These are phyloP conservation scores for Echeveria elegans DNA, from an alignment of 164 flowering plant genomes.

Conservation along the genomic window DNA sequence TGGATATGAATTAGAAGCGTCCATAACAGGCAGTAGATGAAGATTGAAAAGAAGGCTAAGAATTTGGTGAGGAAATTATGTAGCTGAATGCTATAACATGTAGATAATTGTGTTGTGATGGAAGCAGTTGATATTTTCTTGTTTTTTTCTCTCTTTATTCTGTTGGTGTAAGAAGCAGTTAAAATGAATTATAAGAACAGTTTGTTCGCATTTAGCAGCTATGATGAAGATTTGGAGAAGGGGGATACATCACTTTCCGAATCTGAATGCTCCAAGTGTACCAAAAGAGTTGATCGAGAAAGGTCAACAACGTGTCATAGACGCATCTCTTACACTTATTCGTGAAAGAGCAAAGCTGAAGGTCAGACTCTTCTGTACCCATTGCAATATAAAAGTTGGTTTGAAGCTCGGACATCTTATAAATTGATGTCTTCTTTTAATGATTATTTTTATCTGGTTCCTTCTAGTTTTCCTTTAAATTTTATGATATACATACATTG, in stretches of 20 bases:
- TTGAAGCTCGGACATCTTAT: too few relatives aligned
- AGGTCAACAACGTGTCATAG: constrained; percentile 88
- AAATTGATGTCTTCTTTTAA: too few relatives aligned
- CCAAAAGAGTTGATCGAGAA: constrained; percentile 52
- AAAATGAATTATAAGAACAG: not conserved
- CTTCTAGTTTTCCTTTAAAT: too few relatives aligned
- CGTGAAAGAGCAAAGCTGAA: constrained; percentile 92
- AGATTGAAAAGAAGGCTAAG: not conserved
- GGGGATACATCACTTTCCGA: constrained; percentile 63
- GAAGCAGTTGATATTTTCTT: too few relatives aligned
- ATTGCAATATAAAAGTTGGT: too few relatives aligned
- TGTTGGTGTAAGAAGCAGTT: not conserved
- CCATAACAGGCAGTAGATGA: not conserved
- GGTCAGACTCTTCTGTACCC: constrained; percentile 23
- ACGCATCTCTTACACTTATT: constrained; percentile 92
- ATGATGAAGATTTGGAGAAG: constrained; percentile 41
- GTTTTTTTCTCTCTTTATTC: too few relatives aligned
- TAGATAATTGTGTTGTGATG: not conserved
- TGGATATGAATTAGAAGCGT: not conserved
- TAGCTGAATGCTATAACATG: not conserved
- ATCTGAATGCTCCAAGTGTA: constrained; percentile 54
- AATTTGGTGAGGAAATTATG: not conserved
- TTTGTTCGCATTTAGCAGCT: constrained; percentile 12
- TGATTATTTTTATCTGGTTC: too few relatives aligned
- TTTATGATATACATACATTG: too few relatives aligned